Base-by-base conservation (phyloP, 805 yeast genomes). In the Brettanomyces bruxellensis region DNA sequence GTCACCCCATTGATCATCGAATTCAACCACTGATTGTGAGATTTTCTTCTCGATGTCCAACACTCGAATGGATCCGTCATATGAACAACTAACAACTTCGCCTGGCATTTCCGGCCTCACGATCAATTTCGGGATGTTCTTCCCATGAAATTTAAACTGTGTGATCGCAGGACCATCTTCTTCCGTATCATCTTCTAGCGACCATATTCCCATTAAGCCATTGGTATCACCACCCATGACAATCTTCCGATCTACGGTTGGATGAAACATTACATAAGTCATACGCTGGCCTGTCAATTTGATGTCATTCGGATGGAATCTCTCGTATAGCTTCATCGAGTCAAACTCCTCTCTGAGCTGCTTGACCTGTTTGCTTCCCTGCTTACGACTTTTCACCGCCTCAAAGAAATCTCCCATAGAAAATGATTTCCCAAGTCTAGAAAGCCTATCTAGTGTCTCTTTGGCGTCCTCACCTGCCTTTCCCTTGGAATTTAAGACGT, bases 141-240 rank as follows among this genome's bases (percentile, higher is more conserved):
- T 80, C 0, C 90, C 81, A 57, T 93, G 97, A 3, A 88, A 76
- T 52, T 79, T 80, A 52, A 89, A 73, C 22, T 77, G 75, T 0
- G 85, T 67, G 3, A 86, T 76, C 37, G 79, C 76, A 0, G 80
- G 79, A 18, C 51, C 55, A 4, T 62, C 71, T 6, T 63, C 67
- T 2, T 60, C 64, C 9, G 61, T 62, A 36, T 56, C 66, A 34
- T 62, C 65, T 5, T 74, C 75, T 6, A 86, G 83, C 40, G 90
- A 81, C 97, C 97, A 91, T 13, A 93, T 71, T 0, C 97, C 97
- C 39, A 89, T 65, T 51, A 79, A 75, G 5, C 99, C 99, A n/a
- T 68, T 66, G 11, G 87, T 86, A 64, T 93, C 99, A 41, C 97
- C 98, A 1, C 89, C 96, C 32, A 86, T 60, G 2, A 89, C 71